Evolutionary conservation across 176 grass and related monocot genomes (phyloP).

Genomic region (Bonia amplexicaulis): DNA sequence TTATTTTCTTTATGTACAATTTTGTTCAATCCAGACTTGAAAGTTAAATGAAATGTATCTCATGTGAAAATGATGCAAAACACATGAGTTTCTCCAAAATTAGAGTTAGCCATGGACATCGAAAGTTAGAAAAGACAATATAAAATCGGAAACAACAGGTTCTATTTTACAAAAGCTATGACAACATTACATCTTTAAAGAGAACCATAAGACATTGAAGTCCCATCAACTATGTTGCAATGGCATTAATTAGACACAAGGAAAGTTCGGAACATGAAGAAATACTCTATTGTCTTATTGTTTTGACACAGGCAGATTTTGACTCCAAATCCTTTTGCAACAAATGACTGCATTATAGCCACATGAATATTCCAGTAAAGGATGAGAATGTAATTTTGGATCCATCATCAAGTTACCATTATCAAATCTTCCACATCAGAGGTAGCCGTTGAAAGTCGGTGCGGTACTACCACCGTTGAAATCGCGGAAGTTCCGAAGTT

Average conservation of each 20-base stretch:
- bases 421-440: conserved; percentile 83
- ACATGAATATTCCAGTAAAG: conserved; percentile 22
- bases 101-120: neutral
- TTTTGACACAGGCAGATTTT: neutral
- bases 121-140: neutral
- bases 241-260: neutral
- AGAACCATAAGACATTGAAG: neutral
- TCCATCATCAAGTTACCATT: conserved; percentile 72
- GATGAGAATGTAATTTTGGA: conserved; percentile 29
- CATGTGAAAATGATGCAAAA: neutral
- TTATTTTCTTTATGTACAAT: neutral
- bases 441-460: too few relatives aligned
- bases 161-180: neutral
- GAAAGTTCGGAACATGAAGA: neutral
- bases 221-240: neutral
- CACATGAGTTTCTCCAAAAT: neutral
- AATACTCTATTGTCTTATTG: neutral
- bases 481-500: too few relatives aligned
- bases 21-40: neutral
- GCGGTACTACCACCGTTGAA: too few relatives aligned
- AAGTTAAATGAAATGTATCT: neutral
- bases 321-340: conserved; percentile 1
- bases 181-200: neutral
- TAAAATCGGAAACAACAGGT: neutral
- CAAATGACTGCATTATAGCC: neutral